A percentile compares a stretch with the other conserved stretches of the same genome.
These are phyloP conservation scores for Geotrichum candidum DNA, from an alignment of 1,139 yeast species.

Conservation along the genomic window DNA sequence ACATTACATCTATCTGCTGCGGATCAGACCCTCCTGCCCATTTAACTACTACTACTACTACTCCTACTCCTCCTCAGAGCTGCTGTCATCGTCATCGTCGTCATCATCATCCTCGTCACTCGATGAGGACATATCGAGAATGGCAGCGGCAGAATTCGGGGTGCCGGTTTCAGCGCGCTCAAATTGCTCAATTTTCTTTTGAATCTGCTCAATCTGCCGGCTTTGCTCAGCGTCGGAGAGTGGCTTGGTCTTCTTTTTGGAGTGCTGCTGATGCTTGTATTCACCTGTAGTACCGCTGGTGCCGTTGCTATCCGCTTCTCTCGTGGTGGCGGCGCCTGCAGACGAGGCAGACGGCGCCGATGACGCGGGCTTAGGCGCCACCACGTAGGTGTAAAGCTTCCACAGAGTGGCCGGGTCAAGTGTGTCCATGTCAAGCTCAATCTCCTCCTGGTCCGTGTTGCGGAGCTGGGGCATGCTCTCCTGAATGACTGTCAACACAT, in stretches of 20 bases:
- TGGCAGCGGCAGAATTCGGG: conserved; percentile 4
- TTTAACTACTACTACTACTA: no score
- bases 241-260: conserved; percentile 48
- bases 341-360: conserved; percentile 18
- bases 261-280: conserved; percentile 3
- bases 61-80: neutral
- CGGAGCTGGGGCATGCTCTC: conserved; percentile 79
- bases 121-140: conserved; percentile 5
- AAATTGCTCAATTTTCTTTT: conserved; percentile 74
- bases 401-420: conserved; percentile 79
- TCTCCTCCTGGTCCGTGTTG: conserved; percentile 71
- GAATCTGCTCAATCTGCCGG: conserved; percentile 77
- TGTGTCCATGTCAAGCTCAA: conserved; percentile 93
- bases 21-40: no score
- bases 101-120: conserved; percentile 16
- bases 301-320: conserved; percentile 14
- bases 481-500: conserved; percentile 78
- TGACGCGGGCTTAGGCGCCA: conserved; percentile 46
- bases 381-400: conserved; percentile 74
- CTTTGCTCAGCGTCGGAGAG: conserved; percentile 63
- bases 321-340: conserved; percentile 10
- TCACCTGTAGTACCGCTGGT: conserved; percentile 25
- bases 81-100: conserved; percentile 13
- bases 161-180: conserved; percentile 39
- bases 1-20: neutral